These are phyloP conservation scores for Ochetophila trinervis DNA, from an alignment of 306 rosid species.

Conservation along the genomic window DNA sequence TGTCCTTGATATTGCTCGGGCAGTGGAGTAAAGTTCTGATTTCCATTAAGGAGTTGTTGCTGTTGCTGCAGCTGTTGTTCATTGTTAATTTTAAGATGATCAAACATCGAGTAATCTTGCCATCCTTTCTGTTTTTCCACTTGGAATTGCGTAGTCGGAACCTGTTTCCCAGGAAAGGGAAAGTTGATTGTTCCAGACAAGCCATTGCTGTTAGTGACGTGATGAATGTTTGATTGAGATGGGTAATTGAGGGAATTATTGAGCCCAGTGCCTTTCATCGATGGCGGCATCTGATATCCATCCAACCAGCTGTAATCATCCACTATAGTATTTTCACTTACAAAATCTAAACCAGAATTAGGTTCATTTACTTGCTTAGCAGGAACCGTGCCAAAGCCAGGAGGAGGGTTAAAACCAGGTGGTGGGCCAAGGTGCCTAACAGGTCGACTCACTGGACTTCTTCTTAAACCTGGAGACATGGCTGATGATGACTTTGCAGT, in stretches of 20 bases:
- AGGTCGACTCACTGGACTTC: slow-evolving; percentile 70
- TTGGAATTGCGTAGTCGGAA: slow-evolving; percentile 51
- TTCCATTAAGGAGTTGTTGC: slow-evolving; percentile 54
- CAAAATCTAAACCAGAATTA: slow-evolving; percentile 34
- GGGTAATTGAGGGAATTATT: slow-evolving; percentile 40
- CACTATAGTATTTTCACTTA: slow-evolving; percentile 55
- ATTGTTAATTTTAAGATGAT: slow-evolving; percentile 53
- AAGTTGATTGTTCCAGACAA: slow-evolving; percentile 52
- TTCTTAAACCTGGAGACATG: slow-evolving; percentile 42
- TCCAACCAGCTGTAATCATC: slow-evolving; percentile 99
- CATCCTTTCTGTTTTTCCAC: slow-evolving; percentile 57
- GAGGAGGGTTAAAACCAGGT: slow-evolving; percentile 82
- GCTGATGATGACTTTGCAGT: slow-evolving; percentile 34
- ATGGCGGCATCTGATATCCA: slow-evolving; percentile 82
- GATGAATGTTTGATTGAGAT: slow-evolving; percentile 43
- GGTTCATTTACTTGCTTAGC: slow-evolving; percentile 52
- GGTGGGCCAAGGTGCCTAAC: slow-evolving; percentile 89
- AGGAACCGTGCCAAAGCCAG: slow-evolving; percentile 75
- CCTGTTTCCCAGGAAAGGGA: slow-evolving; percentile 88
- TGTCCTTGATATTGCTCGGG: slow-evolving; percentile 93
- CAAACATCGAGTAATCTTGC: slow-evolving; percentile 65
- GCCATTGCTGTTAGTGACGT: slow-evolving; percentile 42
- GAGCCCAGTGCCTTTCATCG: slow-evolving; percentile 42
- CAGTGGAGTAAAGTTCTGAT: slow-evolving; percentile 51
- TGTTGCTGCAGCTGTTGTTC: slow-evolving; percentile 62